Evolutionary conservation across 768 basidiomycete genomes (phyloP).

Genomic region (Psilocybe subaeruginosa): DNA sequence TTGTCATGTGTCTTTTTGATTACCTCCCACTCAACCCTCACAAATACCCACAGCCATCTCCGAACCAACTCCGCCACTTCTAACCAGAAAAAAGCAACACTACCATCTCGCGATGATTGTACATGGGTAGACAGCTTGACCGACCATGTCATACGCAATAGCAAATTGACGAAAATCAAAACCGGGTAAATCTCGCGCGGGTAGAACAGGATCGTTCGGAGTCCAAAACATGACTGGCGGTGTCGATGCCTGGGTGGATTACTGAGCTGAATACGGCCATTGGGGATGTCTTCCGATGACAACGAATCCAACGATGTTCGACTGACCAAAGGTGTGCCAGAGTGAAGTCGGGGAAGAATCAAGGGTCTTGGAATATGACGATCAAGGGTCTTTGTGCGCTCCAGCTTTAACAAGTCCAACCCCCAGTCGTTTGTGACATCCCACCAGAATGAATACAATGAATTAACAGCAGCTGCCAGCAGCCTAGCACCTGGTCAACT

Average conservation of each 20-base stretch:
- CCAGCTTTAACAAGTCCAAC: slow-evolving; percentile 65
- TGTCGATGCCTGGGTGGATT: slow-evolving; percentile 29
- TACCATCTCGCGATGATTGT: slow-evolving; percentile 77
- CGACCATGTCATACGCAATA: slow-evolving; percentile 92
- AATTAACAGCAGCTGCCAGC: slow-evolving; percentile 83
- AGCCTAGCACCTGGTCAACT: slow-evolving; percentile 54
- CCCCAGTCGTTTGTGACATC: slow-evolving; percentile 99
- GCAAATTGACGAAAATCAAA: slow-evolving; percentile 78
- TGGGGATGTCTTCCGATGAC: slow-evolving; percentile 22
- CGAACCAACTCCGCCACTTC: slow-evolving; percentile 89
- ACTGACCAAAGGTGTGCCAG: slow-evolving; percentile 31
- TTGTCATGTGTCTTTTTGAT: slow-evolving; percentile 55
- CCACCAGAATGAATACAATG: slow-evolving; percentile 98
- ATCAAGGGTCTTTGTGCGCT: slow-evolving; percentile 35
- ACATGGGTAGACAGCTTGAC: slow-evolving; percentile 89
- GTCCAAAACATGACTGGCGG: slow-evolving; percentile 60
- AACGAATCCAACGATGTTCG: slow-evolving; percentile 21
- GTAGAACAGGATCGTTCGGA: slow-evolving; percentile 76
- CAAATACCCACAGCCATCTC: slow-evolving; percentile 98
- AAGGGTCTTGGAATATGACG: slow-evolving; percentile 20
- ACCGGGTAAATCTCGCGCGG: slow-evolving; percentile 86
- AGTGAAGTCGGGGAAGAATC: slow-evolving; percentile 50
- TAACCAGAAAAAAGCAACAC: slow-evolving; percentile 83
- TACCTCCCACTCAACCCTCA: slow-evolving; percentile 96
- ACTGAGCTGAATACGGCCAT: slow-evolving; percentile 13